phyloP scores from a whole-genome alignment of 208 protist species.

The Acanthamoeba castellanii region DNA sequence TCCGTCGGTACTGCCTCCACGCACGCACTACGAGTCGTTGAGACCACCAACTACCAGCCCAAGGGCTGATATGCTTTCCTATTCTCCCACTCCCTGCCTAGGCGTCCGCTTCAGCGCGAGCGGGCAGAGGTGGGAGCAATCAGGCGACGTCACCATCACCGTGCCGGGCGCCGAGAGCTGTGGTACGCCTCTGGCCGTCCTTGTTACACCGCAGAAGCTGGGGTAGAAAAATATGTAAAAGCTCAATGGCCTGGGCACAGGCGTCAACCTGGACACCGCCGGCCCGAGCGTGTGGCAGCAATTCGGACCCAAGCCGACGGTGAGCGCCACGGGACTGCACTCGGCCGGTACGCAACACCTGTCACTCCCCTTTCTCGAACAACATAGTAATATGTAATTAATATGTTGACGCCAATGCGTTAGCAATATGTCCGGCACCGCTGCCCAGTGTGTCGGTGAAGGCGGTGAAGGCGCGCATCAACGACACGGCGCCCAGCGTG shows the following conservation, averaged over 20 bases:
- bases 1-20: too few species aligned
- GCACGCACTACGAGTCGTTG: too few species aligned
- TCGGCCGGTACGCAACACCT: too few species aligned
- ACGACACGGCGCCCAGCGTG: not conserved
- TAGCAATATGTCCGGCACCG: not conserved
- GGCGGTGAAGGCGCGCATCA: not conserved
- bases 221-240: too few species aligned
- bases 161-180: not conserved
- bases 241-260: not conserved
- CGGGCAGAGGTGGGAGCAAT: not conserved
- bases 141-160: not conserved
- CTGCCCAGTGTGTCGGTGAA: not conserved
- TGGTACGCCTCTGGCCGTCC: not conserved
- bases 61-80: too few species aligned
- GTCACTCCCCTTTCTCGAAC: too few species aligned
- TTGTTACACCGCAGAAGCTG: too few species aligned
- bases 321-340: not conserved
- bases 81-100: too few species aligned
- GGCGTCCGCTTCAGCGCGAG: too few species aligned
- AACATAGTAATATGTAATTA: too few species aligned
- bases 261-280: not conserved
- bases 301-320: not conserved
- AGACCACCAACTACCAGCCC: too few species aligned
- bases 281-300: not conserved
- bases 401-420: too few species aligned